Evolutionary conservation across 352 stramenopile genomes (phyloP).

Genomic region (Pythium dissimile): DNA sequence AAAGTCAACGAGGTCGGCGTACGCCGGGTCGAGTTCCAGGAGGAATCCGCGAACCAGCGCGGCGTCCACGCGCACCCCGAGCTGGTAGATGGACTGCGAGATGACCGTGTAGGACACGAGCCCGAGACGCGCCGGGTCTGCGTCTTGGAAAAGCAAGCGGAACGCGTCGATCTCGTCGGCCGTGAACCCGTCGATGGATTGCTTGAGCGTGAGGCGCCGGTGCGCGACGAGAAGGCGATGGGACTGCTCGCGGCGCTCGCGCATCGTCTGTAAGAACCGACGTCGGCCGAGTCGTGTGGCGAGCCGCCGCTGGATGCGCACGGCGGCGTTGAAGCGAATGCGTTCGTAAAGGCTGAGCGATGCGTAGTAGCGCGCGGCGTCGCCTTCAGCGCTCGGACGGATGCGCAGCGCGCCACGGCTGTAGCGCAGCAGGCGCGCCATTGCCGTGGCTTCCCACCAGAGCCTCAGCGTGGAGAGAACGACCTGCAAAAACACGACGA

Average conservation of each 20-base stretch:
- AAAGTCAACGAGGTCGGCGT: slow-evolving; percentile 74
- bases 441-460: slow-evolving; percentile 51
- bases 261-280: slow-evolving; percentile 46
- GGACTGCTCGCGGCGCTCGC: slow-evolving; percentile 37
- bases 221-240: slow-evolving; percentile 36
- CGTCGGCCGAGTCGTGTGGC: slow-evolving; percentile 47
- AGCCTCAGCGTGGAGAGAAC: slow-evolving; percentile 43
- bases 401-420: slow-evolving; percentile 51
- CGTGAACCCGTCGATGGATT: slow-evolving; percentile 59
- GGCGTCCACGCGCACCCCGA: slow-evolving; percentile 54
- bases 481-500: slow-evolving; percentile 46
- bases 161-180: slow-evolving; percentile 67
- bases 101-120: slow-evolving; percentile 69
- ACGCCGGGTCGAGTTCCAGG: slow-evolving; percentile 53
- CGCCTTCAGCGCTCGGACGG: slow-evolving; percentile 25
- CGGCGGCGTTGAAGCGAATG: slow-evolving; percentile 61
- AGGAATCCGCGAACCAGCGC: slow-evolving; percentile 49
- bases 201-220: slow-evolving; percentile 38
- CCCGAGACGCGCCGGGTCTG: slow-evolving; percentile 55
- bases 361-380: slow-evolving; percentile 31
- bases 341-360: slow-evolving; percentile 67
- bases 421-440: slow-evolving; percentile 39
- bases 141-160: slow-evolving; percentile 53
- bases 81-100: slow-evolving; percentile 65
- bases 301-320: slow-evolving; percentile 61